Evolutionary conservation across 371 early-diverging fungal genomes (phyloP).

Genomic region (Sporodiniella umbellata): DNA sequence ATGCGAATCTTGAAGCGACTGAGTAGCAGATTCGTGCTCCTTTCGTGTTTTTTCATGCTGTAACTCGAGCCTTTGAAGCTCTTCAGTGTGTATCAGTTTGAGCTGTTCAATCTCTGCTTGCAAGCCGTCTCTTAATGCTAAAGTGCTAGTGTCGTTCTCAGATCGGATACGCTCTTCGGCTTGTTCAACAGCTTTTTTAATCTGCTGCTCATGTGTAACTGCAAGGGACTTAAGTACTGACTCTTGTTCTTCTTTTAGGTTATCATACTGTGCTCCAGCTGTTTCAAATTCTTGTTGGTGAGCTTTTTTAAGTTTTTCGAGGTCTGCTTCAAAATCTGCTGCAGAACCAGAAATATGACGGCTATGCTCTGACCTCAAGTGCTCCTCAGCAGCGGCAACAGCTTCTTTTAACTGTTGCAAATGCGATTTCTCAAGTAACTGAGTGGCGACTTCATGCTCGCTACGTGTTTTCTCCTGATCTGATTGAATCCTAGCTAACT

Average conservation of each 20-base stretch:
- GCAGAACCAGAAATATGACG: background rate
- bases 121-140: background rate
- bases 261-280: background rate
- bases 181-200: background rate
- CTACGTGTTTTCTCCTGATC: constrained; percentile 2
- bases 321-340: background rate
- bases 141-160: background rate
- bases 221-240: background rate
- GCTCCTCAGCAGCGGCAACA: background rate
- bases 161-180: background rate
- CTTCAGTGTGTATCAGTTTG: background rate
- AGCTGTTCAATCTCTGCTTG: constrained; percentile 1
- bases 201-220: background rate
- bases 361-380: background rate
- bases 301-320: constrained; percentile 1
- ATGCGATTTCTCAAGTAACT: constrained; percentile 6
- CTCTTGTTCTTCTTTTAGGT: background rate
- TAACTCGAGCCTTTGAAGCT: background rate
- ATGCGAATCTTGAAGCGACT: background rate
- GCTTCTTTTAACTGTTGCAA: background rate
- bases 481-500: background rate
- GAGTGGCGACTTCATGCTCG: constrained; percentile 7
- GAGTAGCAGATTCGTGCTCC: background rate
- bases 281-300: background rate
- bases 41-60: background rate